Conservation (phyloP, 345 rosid species). For the Gossypium anomalum region DNA sequence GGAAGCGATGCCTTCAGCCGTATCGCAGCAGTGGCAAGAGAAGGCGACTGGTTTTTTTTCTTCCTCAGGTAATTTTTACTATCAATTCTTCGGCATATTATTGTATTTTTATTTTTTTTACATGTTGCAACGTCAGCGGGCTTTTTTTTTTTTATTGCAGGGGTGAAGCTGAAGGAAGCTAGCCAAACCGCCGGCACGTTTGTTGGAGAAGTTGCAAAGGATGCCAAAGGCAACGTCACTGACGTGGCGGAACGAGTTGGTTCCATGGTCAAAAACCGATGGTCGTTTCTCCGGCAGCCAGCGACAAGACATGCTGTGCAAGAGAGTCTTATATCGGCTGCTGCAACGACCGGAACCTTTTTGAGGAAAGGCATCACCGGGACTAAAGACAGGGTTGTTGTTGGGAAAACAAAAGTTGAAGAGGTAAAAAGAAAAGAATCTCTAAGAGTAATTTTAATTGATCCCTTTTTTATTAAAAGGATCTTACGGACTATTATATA, state of each 20-base stretch:
- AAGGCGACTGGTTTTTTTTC: constrained; percentile 80
- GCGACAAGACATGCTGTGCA: constrained; percentile 76
- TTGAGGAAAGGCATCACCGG: constrained; percentile 79
- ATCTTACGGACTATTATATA: neutral
- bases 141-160: constrained; percentile 31
- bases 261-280: constrained; percentile 58
- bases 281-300: constrained; percentile 85
- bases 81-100: neutral
- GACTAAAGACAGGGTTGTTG: constrained; percentile 83
- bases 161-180: constrained; percentile 78
- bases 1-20: constrained; percentile 64
- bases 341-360: constrained; percentile 80
- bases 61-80: constrained; percentile 57
- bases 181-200: constrained; percentile 75
- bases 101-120: neutral
- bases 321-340: constrained; percentile 73
- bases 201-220: constrained; percentile 84
- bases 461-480: neutral
- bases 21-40: constrained; percentile 84
- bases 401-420: constrained; percentile 88
- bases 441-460: neutral
- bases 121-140: neutral
- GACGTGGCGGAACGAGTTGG: constrained; percentile 89
- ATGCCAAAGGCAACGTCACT: constrained; percentile 82
- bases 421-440: constrained; percentile 47